Conservation (phyloP, 2,329 filamentous ascomycete genomes). For the Trichoderma arundinaceum region DNA sequence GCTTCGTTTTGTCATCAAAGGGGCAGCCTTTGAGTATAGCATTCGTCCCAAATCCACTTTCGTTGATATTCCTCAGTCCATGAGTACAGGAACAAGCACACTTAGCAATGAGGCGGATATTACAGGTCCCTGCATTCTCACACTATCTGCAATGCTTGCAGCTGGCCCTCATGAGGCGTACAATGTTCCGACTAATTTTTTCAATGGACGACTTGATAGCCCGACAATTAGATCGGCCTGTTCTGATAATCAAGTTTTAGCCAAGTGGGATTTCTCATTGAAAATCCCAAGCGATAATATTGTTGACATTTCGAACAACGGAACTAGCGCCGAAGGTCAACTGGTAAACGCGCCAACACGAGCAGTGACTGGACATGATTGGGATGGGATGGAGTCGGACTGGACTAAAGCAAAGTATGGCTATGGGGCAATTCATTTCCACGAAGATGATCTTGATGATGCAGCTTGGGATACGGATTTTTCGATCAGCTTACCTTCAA, state of each 20-base stretch:
- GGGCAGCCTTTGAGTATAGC: neutral
- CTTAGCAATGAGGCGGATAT: too few relatives aligned
- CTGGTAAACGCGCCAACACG: constrained; percentile 2
- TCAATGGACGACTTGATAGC: too few relatives aligned
- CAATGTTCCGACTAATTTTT: too few relatives aligned
- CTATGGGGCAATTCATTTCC: constrained; percentile 3
- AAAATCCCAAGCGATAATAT: neutral
- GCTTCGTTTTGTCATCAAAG: neutral
- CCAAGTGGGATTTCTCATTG: too few relatives aligned
- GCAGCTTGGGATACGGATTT: constrained; percentile 1
- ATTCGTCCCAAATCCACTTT: neutral
- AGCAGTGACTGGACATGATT: constrained; percentile 8
- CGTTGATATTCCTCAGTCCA: neutral
- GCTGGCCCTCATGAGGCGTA: too few relatives aligned
- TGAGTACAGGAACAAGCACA: too few relatives aligned
- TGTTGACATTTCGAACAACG: neutral
- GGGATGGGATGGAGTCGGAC: constrained; percentile 9
- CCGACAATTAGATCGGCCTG: too few relatives aligned
- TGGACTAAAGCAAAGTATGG: constrained; percentile 11
- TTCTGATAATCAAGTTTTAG: too few relatives aligned
- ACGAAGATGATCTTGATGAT: constrained; percentile 14
- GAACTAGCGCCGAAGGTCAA: neutral
- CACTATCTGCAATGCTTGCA: too few relatives aligned
- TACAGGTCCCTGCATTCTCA: too few relatives aligned
- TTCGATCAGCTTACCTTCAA: neutral